Base-by-base conservation (phyloP, 1,139 yeast species). In the Candida labiduridarum region DNA sequence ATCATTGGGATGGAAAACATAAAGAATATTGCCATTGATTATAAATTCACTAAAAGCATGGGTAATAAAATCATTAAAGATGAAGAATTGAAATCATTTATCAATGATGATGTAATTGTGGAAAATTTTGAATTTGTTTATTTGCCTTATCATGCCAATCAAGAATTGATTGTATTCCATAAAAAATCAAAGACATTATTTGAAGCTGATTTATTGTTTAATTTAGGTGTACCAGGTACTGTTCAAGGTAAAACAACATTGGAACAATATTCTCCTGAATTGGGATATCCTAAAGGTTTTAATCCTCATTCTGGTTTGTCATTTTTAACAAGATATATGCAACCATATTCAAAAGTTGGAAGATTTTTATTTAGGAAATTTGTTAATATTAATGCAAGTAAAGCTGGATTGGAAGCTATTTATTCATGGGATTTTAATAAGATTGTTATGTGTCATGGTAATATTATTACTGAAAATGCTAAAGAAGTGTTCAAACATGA, bases 391-490 rank as follows among this genome's bases (percentile, higher is more conserved):
- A 89, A 50, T 1, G 46, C 53, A 15, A 59, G 62, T 27, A 55
- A 53, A 35, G 50, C 48, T 9, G 82, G 74, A 0, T 53, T 79
- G 48, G 58, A 67, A 45, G 65, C 68, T 4, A 66, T 82, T 44
- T 55, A 65, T 47, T 49, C 56, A 11, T 78, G 82, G 83, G 77
- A 78, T 44, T 78, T 83, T 54, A 73, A 78, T 19, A 67, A 70
- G 18, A 69, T 83, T 50, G 76, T 84, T 33, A 71, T 79, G 60
- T 80, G 85, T 55, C 89, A 84, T 59, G 89, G 89, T 7, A 79
- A 78, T 50, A 70, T 81, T 14, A 65, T 83, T 50, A 81, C 79
- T 14, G 60, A 62, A 3, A 67, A 72, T 47, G 83, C 77, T n/a
- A 72, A 72, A 52, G 59, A 62, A 22, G 63, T 60, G 8, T 71